Base-by-base conservation (phyloP, 441 rosid species). In the Pelargonium myrrhifolium region DNA sequence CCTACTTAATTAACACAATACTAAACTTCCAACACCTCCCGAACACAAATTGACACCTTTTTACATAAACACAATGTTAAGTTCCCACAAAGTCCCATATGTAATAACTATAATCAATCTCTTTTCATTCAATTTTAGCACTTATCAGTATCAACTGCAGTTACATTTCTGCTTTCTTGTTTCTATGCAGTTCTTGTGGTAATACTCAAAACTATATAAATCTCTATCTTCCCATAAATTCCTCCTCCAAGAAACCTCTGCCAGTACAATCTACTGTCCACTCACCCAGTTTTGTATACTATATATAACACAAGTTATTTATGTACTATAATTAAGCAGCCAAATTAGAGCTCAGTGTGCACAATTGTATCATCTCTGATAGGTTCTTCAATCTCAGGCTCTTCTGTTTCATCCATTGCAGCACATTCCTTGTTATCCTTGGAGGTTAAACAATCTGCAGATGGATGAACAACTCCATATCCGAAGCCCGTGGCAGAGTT, bases 361-460 rank as follows among this genome's bases (percentile, higher is more conserved):
- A 81, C 72, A 60, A 81, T 78, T 1, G 2, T 12, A 51, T 60
- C 76, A 64, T 81, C 82, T 2, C 31, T 12, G 17, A 35, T 31
- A 0, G 77, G 68, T 43, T 68, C 79, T 9, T 56, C 45, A 3
- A 56, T 60, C 66, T 37, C 75, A 5, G 66, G 55, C n/a, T 55
- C 68, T 55, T 68, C 77, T 9, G 68, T 20, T 18, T 39, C 40
- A 15, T 72, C 74, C 12, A 55, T 68, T n/a, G 53, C 14, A 17
- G 1, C 28, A 21, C 37, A 37, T 72, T 73, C 74, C 37, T 31
- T 31, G 74, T 86, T 76, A 66, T 88, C 87, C 1, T 86, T 78
- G 21, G 99, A 88, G 68, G 55, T 80, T 53, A 94, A 77, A 84
- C 98, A 94, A 70, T 94, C 98, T 0, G 89, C 97, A 6, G 97